These are phyloP conservation scores for Mycena galopus DNA, from an alignment of 768 basidiomycete genomes.

Conservation along the genomic window DNA sequence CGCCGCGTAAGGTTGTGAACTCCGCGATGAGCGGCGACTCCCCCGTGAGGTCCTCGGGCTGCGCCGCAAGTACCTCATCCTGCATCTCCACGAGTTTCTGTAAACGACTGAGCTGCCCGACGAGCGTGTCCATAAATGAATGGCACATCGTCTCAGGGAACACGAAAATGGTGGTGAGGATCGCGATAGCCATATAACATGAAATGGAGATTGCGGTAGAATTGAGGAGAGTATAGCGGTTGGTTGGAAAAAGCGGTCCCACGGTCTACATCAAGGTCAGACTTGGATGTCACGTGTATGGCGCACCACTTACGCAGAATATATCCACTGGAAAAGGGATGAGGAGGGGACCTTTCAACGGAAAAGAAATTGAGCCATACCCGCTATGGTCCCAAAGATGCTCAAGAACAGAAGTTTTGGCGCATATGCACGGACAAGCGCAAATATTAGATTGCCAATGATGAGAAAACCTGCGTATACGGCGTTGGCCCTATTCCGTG, in stretches of 20 bases:
- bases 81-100: slow-evolving; percentile 48
- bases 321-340: slow-evolving; percentile 45
- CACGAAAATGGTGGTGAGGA: slow-evolving; percentile 58
- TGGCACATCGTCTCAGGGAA: slow-evolving; percentile 69
- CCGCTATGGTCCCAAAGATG: slow-evolving; percentile 62
- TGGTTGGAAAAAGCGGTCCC: slow-evolving; percentile 64
- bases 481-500: slow-evolving; percentile 50
- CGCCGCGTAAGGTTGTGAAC: slow-evolving; percentile 13
- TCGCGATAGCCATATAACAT: slow-evolving; percentile 62
- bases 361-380: slow-evolving; percentile 1
- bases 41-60: neutral
- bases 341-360: neutral
- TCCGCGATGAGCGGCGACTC: neutral
- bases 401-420: slow-evolving; percentile 60
- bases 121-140: slow-evolving; percentile 47
- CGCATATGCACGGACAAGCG: slow-evolving; percentile 58
- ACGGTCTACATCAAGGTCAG: slow-evolving; percentile 45
- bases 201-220: slow-evolving; percentile 59
- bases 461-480: slow-evolving; percentile 65
- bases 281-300: neutral
- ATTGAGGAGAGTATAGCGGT: slow-evolving; percentile 58
- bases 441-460: slow-evolving; percentile 58
- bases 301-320: slow-evolving; percentile 48
- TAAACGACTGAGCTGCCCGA: slow-evolving; percentile 46
- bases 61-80: slow-evolving; percentile 39